phyloP scores from a whole-genome alignment of 257 asterid genomes.

The Solanum clarkiae region DNA sequence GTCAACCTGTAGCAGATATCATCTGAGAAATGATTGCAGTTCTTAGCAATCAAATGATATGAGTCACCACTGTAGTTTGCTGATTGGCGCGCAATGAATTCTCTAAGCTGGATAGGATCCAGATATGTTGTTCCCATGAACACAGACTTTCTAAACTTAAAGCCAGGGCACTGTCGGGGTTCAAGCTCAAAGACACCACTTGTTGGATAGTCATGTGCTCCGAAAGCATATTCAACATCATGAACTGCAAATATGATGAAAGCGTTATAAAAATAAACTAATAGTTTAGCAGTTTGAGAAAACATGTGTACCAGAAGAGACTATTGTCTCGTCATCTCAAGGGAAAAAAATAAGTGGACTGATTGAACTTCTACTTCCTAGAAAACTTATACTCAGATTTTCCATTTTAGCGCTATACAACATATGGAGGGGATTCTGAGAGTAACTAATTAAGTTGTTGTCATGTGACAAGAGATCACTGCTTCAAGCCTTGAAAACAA shows the following conservation, averaged over 20 bases:
- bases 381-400: not conserved
- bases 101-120: slow-evolving; percentile 49
- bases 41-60: slow-evolving; percentile 62
- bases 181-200: slow-evolving; percentile 85
- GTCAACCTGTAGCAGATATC: slow-evolving; percentile 73
- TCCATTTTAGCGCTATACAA: not conserved
- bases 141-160: slow-evolving; percentile 60
- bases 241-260: slow-evolving; percentile 41
- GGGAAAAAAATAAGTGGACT: not conserved
- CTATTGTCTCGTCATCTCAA: not conserved
- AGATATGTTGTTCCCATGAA: slow-evolving; percentile 57
- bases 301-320: not conserved
- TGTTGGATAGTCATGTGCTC: slow-evolving; percentile 66
- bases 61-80: slow-evolving; percentile 53
- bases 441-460: too few relatives aligned
- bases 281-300: not conserved
- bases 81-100: slow-evolving; percentile 60
- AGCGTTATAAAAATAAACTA: not conserved
- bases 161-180: slow-evolving; percentile 84
- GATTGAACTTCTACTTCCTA: not conserved
- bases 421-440: too few relatives aligned
- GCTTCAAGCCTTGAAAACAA: too few relatives aligned
- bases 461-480: too few relatives aligned
- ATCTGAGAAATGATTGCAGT: slow-evolving; percentile 86
- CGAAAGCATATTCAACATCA: slow-evolving; percentile 74